Evolutionary conservation across 2,329 filamentous ascomycete genomes (phyloP), one percentile per base, ranked within the genome.

Genomic region (Aureobasidium musti): DNA sequence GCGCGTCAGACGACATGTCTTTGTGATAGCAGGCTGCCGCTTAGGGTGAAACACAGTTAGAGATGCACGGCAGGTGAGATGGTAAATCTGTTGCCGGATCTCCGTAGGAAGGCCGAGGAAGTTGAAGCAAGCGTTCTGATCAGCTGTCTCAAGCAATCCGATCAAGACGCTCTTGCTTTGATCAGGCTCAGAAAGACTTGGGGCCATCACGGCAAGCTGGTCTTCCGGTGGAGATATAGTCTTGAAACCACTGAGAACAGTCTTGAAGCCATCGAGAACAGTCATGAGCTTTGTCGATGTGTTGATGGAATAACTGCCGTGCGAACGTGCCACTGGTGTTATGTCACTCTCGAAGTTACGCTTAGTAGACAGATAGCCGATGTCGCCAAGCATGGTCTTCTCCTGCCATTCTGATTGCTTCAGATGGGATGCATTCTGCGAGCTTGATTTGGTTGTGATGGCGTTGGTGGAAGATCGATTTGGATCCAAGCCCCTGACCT

Each of bases 51-150:
- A 28, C 30, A 61, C n/a, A 4, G 57, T 37, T 2, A 26, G 5
- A 8, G 41, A 49, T 23, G 41, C 57, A 13, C 21, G 10, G n/a
- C 57, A 49, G 7, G 45, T 26, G 7, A 45, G 7, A 4, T 37
- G 3, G 26, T 67, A 67, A 19, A 65, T 39, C 52, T 28, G 39
- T 21, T 65, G 23, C 30, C 59, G 45, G 2, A 67, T 6, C 10
- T 67, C 61, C 1, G 50, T n/a, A 7, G 63, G 67, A 21, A 68
- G 41, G 30, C 23, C 66, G 21, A 67, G 39, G 41, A 67, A 65
- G 10, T 28, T 23, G 59, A 72, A 64, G 2, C 14, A 49, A 35
- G n/a, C 6, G 19, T 49, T 14, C 14, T 14, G n/a, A 21, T 61
- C 43, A 26, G 54, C 54, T 5, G 13, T 28, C 17, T 59, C 39